These are phyloP conservation scores for Linaria vulgaris DNA, from an alignment of 257 asterid genomes.

Conservation along the genomic window DNA sequence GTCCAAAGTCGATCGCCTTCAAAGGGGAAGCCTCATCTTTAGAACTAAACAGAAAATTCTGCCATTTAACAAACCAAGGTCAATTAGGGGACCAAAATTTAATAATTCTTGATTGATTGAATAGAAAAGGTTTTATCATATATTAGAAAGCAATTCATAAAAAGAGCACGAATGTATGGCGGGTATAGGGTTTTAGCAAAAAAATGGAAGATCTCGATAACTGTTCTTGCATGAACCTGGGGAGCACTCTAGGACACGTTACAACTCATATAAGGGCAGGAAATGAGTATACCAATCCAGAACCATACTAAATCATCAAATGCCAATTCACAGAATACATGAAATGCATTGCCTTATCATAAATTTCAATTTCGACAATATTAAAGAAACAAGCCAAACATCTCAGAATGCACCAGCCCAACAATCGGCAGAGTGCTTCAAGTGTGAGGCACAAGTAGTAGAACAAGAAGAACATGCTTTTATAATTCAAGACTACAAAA, in stretches of 20 bases:
- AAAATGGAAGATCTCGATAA: background rate
- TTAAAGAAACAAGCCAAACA: no score
- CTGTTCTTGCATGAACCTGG: background rate
- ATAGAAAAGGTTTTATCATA: background rate
- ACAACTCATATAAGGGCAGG: background rate
- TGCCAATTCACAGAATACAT: no score
- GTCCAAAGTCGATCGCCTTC: slow-evolving; percentile 93
- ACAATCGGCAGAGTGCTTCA: no score
- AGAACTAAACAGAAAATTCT: slow-evolving; percentile 80
- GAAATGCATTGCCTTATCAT: no score
- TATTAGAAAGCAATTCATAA: background rate
- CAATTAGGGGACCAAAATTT: background rate
- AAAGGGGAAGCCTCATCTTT: slow-evolving; percentile 73
- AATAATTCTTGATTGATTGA: no score
- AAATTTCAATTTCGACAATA: no score
- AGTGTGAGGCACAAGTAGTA: no score
- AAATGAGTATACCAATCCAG: background rate
- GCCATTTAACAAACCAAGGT: slow-evolving; percentile 21
- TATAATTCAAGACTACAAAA: no score
- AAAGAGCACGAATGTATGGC: background rate
- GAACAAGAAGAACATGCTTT: no score
- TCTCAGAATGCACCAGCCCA: no score
- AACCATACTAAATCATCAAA: no score
- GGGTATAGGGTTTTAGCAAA: background rate
- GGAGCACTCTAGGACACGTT: no score